These are phyloP conservation scores for Nidularia pulvinata DNA, from an alignment of 768 basidiomycete genomes.

Conservation along the genomic window DNA sequence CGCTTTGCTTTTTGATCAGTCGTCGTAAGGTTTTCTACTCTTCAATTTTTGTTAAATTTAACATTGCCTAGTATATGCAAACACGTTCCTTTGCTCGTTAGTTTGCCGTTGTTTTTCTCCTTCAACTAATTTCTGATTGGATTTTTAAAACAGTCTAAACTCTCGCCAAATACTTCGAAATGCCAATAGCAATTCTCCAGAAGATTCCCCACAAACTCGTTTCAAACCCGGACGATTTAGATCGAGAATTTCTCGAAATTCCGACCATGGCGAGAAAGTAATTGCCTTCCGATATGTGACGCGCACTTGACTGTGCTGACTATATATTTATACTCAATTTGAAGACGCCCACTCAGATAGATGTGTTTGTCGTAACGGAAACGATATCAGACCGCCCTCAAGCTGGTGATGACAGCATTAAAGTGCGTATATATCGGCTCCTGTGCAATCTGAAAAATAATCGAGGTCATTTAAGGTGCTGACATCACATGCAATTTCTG, in stretches of 20 bases:
- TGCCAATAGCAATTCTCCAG: slow-evolving; percentile 8
- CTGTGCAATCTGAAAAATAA: too few species aligned
- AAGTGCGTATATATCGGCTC: not conserved
- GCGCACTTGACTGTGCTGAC: not conserved
- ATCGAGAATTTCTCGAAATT: not conserved
- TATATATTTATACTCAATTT: not conserved
- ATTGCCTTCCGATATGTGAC: not conserved
- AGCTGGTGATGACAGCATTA: slow-evolving; percentile 4
- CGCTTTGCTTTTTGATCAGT: slow-evolving; percentile 27
- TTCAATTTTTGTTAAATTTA: not conserved
- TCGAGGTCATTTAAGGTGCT: too few species aligned
- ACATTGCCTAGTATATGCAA: slow-evolving; percentile 21
- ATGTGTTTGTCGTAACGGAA: slow-evolving; percentile 23
- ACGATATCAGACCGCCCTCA: slow-evolving; percentile 22
- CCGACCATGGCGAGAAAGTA: slow-evolving; percentile 3
- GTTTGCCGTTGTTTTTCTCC: not conserved
- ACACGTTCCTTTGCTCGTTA: slow-evolving; percentile 29
- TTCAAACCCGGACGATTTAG: not conserved
- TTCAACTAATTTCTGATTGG: too few species aligned
- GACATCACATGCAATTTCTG: too few species aligned
- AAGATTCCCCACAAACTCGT: not conserved
- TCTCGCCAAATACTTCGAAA: slow-evolving; percentile 24
- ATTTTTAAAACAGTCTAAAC: slow-evolving; percentile 16
- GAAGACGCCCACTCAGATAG: slow-evolving; percentile 19
- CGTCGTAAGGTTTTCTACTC: slow-evolving; percentile 15